Evolutionary conservation across 768 basidiomycete genomes (phyloP).

Genomic region (Agaricus subrufescens): DNA sequence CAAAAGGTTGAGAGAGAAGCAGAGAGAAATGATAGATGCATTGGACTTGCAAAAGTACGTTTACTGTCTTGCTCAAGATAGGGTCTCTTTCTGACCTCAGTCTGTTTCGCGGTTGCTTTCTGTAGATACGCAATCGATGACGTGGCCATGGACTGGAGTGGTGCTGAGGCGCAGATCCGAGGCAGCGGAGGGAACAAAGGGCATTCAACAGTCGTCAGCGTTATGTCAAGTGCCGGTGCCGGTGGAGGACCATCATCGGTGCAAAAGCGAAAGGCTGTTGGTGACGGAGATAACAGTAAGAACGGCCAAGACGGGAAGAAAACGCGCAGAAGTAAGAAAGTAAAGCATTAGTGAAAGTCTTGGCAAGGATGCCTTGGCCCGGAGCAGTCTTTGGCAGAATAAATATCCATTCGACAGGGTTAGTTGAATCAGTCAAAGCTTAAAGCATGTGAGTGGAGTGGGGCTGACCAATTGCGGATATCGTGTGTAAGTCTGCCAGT

Average conservation of each 20-base stretch:
- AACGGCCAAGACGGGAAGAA: slow-evolving; percentile 38
- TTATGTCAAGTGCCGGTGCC: slow-evolving; percentile 44
- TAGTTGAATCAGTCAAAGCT: too few species aligned
- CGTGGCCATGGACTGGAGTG: slow-evolving; percentile 63
- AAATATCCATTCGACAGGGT: too few species aligned
- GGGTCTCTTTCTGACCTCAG: neutral
- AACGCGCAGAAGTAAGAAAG: slow-evolving; percentile 43
- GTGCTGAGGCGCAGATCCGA: slow-evolving; percentile 69
- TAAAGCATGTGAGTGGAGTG: too few species aligned
- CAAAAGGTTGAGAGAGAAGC: slow-evolving; percentile 66
- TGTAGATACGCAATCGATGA: slow-evolving; percentile 74
- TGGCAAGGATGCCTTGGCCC: neutral
- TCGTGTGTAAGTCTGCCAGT: too few species aligned
- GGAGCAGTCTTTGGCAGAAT: neutral
- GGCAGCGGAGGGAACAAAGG: slow-evolving; percentile 37
- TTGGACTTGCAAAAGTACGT: slow-evolving; percentile 87
- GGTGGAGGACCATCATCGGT: slow-evolving; percentile 15
- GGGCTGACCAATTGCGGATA: too few species aligned
- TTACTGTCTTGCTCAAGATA: neutral
- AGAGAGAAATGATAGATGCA: slow-evolving; percentile 83
- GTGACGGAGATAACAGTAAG: slow-evolving; percentile 16
- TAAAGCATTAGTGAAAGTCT: slow-evolving; percentile 23
- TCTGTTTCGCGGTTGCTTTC: neutral
- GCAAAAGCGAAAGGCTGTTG: slow-evolving; percentile 54
- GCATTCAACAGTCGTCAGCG: slow-evolving; percentile 71